These are phyloP conservation scores for Solanum etuberosum DNA, from an alignment of 257 asterid species.

Conservation along the genomic window DNA sequence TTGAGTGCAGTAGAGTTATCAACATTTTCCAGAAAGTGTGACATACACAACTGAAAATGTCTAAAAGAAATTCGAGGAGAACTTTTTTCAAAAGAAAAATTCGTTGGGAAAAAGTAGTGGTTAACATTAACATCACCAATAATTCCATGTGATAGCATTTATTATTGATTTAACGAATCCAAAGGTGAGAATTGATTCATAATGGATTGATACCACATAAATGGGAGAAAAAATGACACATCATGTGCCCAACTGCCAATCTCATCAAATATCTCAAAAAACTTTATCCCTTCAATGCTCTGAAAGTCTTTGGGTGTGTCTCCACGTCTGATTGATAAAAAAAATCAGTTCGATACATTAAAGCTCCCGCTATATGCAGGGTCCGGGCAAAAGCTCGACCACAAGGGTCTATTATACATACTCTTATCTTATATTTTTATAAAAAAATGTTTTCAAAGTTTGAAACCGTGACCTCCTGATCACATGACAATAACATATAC, in stretches of 20 bases:
- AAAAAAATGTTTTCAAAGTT: background rate
- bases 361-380: background rate
- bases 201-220: background rate
- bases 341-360: no score
- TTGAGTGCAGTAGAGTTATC: background rate
- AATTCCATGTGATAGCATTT: background rate
- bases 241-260: background rate
- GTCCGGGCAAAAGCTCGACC: no score
- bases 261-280: background rate
- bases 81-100: background rate
- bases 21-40: background rate
- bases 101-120: background rate
- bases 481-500: background rate
- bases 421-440: accelerated
- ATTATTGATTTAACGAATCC: background rate
- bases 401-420: no score
- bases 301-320: background rate
- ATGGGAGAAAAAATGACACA: background rate
- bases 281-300: background rate
- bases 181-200: background rate
- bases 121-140: background rate
- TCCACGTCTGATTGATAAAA: no score
- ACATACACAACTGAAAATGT: background rate
- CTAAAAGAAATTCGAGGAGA: background rate
- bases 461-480: accelerated